These are phyloP conservation scores for Gnomoniopsis smithogilvyi DNA, from an alignment of 2,329 filamentous ascomycete genomes.

Conservation along the genomic window DNA sequence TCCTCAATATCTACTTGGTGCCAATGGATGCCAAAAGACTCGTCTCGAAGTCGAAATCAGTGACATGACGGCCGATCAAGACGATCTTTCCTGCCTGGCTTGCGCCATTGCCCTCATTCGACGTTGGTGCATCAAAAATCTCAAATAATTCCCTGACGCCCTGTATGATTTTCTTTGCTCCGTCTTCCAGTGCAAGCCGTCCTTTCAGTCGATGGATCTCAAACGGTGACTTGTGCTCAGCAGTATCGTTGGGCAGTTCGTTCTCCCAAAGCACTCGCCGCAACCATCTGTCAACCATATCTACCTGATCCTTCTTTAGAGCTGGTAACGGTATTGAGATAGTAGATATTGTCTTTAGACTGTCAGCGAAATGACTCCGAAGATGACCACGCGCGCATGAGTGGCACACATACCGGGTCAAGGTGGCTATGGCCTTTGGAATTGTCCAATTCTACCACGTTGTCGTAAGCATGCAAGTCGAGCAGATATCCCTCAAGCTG, in stretches of 20 bases:
- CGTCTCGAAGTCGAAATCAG: constrained; percentile 46
- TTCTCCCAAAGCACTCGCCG: constrained; percentile 81
- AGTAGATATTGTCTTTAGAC: constrained; percentile 73
- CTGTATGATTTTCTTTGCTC: constrained; percentile 74
- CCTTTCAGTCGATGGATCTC: constrained; percentile 91
- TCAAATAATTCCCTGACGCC: constrained; percentile 94
- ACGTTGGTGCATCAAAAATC: constrained; percentile 62
- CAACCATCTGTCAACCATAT: constrained; percentile 75
- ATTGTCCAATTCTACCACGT: constrained; percentile 68
- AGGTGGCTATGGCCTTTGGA: constrained; percentile 85
- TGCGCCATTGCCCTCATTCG: constrained; percentile 20
- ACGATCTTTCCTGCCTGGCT: constrained; percentile 52
- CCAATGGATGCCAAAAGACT: constrained; percentile 33
- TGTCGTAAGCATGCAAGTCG: constrained; percentile 90
- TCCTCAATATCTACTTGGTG: neutral
- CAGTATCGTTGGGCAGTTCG: constrained; percentile 47
- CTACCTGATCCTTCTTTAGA: constrained; percentile 55
- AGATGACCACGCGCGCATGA: neutral
- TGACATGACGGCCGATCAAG: constrained; percentile 58
- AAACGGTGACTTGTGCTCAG: constrained; percentile 41
- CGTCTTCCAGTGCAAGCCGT: constrained; percentile 63
- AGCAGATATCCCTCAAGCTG: constrained; percentile 81
- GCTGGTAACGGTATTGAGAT: constrained; percentile 66
- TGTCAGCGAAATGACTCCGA: neutral
- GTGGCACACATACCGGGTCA: constrained; percentile 67